phyloP scores from a whole-genome alignment of 1,284 basidiomycete genomes.

The Melampsora larici-populina region DNA sequence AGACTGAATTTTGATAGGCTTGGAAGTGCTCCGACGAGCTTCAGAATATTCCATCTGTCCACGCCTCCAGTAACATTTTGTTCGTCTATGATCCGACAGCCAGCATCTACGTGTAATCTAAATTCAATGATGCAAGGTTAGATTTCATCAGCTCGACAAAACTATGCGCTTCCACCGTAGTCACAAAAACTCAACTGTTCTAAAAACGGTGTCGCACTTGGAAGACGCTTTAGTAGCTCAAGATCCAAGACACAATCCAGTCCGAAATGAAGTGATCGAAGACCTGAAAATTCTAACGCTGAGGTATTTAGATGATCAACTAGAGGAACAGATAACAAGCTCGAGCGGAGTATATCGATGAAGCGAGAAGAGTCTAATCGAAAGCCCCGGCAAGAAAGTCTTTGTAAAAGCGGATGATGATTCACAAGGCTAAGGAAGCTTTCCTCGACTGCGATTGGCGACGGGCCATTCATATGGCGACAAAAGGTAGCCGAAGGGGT shows the following conservation, averaged over 20 bases:
- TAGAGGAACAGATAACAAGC: conserved; percentile 13
- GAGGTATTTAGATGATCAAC: not conserved
- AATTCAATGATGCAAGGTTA: not conserved
- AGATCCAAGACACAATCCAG: conserved; percentile 22
- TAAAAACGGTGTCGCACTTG: conserved; percentile 23
- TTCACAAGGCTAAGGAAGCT: conserved; percentile 35
- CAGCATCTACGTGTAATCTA: conserved; percentile 41
- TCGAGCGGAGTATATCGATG: conserved; percentile 18
- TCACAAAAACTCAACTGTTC: conserved; percentile 15
- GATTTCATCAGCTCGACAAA: not conserved
- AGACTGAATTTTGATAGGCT: conserved; percentile 25
- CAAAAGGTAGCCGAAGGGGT: not conserved
- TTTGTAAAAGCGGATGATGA: conserved; percentile 28
- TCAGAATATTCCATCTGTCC: conserved; percentile 14
- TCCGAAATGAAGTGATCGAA: conserved; percentile 34
- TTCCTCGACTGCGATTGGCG: conserved; percentile 6
- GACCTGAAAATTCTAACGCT: conserved; percentile 7
- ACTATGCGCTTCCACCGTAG: not conserved
- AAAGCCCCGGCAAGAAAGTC: conserved; percentile 36
- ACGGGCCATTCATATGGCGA: not conserved
- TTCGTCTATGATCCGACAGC: conserved; percentile 26
- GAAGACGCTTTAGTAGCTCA: conserved; percentile 25
- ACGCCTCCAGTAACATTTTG: not conserved
- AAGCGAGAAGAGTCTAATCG: conserved; percentile 4
- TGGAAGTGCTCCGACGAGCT: conserved; percentile 17